Conservation (phyloP, 1,284 basidiomycete species). For the Chiua sp. region DNA sequence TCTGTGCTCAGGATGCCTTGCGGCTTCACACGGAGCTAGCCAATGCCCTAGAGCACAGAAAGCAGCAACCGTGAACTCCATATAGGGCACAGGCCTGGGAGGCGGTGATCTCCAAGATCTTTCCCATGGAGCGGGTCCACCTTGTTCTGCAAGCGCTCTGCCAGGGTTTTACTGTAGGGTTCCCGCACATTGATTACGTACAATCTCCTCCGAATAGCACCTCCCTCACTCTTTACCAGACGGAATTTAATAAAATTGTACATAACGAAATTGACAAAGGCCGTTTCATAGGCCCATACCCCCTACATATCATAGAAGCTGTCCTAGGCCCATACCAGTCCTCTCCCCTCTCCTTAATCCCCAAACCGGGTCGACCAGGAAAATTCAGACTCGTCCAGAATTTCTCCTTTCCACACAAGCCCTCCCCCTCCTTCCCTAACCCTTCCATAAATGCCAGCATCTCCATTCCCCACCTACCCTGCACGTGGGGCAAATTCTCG, state of each 20-base stretch:
- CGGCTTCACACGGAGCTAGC: too few species aligned
- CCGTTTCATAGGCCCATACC: slow-evolving; percentile 6
- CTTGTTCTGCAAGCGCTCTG: too few species aligned
- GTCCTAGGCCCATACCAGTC: too few species aligned
- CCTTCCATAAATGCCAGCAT: not conserved
- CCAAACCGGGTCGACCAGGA: not conserved
- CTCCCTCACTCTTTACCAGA: too few species aligned
- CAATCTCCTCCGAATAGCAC: too few species aligned
- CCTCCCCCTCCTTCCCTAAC: fast-evolving
- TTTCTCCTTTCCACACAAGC: not conserved
- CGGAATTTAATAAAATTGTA: too few species aligned
- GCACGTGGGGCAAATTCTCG: slow-evolving; percentile 4
- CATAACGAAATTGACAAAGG: slow-evolving; percentile 5
- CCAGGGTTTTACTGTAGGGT: too few species aligned
- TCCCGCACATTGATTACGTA: too few species aligned
- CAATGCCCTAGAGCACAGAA: slow-evolving; percentile 36
- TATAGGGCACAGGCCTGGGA: slow-evolving; percentile 33
- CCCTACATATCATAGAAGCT: not conserved
- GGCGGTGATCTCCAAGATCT: too few species aligned
- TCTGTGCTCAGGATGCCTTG: too few species aligned
- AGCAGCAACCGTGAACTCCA: slow-evolving; percentile 20
- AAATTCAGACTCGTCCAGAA: slow-evolving; percentile 10
- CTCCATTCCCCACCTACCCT: not conserved
- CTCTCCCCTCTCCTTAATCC: not conserved
- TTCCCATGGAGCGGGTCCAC: too few species aligned